Evolutionary conservation across 2,329 filamentous ascomycete species (phyloP).

Genomic region (Pestalotiopsis fici): DNA sequence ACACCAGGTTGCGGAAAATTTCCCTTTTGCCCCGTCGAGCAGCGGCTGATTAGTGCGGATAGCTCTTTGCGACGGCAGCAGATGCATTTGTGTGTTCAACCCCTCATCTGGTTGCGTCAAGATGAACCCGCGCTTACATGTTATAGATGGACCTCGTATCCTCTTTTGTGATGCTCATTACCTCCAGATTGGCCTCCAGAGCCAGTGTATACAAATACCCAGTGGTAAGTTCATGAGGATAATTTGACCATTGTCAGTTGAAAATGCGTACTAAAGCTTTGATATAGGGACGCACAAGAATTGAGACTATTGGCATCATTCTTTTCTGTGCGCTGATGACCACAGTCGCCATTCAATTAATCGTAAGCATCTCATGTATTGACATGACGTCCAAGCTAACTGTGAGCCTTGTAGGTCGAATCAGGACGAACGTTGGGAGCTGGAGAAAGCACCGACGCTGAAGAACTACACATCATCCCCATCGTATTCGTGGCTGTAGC

Average conservation of each 20-base stretch:
- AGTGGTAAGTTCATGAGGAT: conserved; percentile 39
- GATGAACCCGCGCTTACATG: conserved; percentile 21
- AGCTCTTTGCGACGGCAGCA: conserved; percentile 64
- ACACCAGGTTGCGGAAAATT: conserved; percentile 16
- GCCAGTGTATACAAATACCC: conserved; percentile 65
- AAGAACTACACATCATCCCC: conserved; percentile 53
- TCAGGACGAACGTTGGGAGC: conserved; percentile 53
- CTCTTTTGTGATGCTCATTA: conserved; percentile 63
- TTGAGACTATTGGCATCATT: conserved; percentile 66
- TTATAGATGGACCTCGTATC: conserved; percentile 62
- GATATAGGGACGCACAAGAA: conserved; percentile 54
- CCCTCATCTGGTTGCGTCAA: conserved; percentile 1
- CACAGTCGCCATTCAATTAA: conserved; percentile 63
- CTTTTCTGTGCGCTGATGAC: conserved; percentile 69
- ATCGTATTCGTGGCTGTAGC: conserved; percentile 55
- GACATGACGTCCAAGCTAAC: neutral
- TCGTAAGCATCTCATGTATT: conserved; percentile 39
- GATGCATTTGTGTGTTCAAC: conserved; percentile 56
- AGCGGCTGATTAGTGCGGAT: conserved; percentile 19
- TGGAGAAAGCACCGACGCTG: conserved; percentile 37
- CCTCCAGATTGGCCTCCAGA: conserved; percentile 57
- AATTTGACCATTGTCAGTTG: conserved; percentile 10
- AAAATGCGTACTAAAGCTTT: conserved; percentile 11
- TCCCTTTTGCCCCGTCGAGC: conserved; percentile 8
- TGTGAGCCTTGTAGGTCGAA: conserved; percentile 41